phyloP scores from a whole-genome alignment of 495 filamentous ascomycete genomes.

The Pseudotulostoma volvatum region DNA sequence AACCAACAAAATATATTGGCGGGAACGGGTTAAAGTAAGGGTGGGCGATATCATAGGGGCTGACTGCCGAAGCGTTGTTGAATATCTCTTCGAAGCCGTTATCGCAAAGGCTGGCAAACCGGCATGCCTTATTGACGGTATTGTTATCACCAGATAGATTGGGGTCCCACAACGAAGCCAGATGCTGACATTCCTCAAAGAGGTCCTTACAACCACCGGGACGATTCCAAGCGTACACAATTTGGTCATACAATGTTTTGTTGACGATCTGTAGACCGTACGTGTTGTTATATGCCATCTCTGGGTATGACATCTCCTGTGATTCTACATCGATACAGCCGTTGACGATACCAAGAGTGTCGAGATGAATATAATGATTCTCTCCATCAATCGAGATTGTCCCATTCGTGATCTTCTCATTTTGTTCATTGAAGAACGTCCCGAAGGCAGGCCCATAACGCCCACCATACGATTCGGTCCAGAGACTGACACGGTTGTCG shows the following conservation, averaged over 20 bases:
- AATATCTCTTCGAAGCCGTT: constrained; percentile 25
- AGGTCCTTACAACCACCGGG: constrained; percentile 45
- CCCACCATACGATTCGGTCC: constrained; percentile 46
- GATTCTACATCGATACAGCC: constrained; percentile 62
- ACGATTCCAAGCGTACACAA: constrained; percentile 31
- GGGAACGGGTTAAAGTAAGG: constrained; percentile 44
- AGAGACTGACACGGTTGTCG: constrained; percentile 37
- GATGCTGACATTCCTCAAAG: constrained; percentile 30
- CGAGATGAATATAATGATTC: constrained; percentile 28
- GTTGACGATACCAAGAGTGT: constrained; percentile 43
- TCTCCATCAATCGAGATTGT: constrained; percentile 15
- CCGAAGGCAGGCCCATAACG: constrained; percentile 51
- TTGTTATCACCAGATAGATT: constrained; percentile 27
- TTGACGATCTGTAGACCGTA: constrained; percentile 55
- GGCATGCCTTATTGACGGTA: constrained; percentile 26
- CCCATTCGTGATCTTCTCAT: constrained; percentile 33
- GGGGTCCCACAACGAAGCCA: constrained; percentile 26
- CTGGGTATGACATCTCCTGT: constrained; percentile 49
- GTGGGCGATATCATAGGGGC: constrained; percentile 48
- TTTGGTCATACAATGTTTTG: constrained; percentile 29
- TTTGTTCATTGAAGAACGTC: constrained; percentile 50
- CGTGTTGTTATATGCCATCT: constrained; percentile 58
- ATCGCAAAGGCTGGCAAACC: constrained; percentile 23
- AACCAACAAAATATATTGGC: constrained; percentile 42
- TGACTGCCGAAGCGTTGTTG: constrained; percentile 20